Evolutionary conservation across 306 rosid species (phyloP), one percentile per base, ranked within the genome.

Genomic region (Benincasa hispida): DNA sequence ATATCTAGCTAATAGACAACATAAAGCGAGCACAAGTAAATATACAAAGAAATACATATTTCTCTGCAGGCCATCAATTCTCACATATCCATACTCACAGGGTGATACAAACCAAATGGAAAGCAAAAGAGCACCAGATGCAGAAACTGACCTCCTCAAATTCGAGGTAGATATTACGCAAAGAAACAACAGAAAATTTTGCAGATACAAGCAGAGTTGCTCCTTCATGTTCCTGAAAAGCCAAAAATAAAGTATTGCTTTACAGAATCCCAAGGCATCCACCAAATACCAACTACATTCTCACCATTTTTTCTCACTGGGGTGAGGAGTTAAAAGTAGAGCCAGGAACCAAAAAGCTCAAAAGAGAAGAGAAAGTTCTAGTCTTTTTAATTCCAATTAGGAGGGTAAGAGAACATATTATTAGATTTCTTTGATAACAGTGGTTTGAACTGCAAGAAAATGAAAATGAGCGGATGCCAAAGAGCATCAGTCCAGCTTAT

Each of bases 181-280:
- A 48, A 18, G 97, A 93, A 56, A 93, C 94, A 34, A 85, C 72
- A 5, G 82, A 81, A 79, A 93, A 91, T 73, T 90, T 90, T 24
- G 98, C 91, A 77, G 96, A 93, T 61, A 93, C 98, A 79, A 93
- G 81, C 67, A 93, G 82, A 45, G 97, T 91, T 25, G 97, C 97
- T 67, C 98, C 98, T 76, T 93, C 98, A 83, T 91, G 88, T 79
- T 93, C 96, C 97, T 93, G 82, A 67, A 85, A 30, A 56, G 79
- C 51, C 56, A 76, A 59, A 42, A 75, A 12, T n/a, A 76, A 39
- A 21, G 32, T 5, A n/a, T 47, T 24, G 11, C 34, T 41, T 6
- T 22, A 41, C 41, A 5, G 11, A 67, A 41, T 67, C 12, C 54
- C 54, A 67, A 68, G 32, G 30, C 30, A 66, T 66, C 73, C 51